Base-by-base conservation (phyloP, 306 rosid genomes). In the Prunus campanulata region DNA sequence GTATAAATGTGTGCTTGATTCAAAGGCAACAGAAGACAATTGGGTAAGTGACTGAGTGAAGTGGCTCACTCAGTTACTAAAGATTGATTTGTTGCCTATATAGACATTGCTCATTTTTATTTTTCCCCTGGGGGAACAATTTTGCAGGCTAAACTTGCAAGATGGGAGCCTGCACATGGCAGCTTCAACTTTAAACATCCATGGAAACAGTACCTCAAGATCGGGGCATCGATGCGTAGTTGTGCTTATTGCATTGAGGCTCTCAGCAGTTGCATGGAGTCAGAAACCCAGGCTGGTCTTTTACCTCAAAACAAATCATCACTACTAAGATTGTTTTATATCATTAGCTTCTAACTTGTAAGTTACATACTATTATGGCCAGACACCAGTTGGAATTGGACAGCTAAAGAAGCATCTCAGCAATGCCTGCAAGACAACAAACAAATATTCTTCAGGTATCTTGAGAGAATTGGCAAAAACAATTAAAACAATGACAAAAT, bases 131-230 rank as follows among this genome's bases (percentile, higher is more conserved):
- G 42, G 42, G 42, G 42, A 35, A 35, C 14, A 48, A 35, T 16
- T 52, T 44, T 52, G 62, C 27, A 93, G 98, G 97, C 96, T 2
- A 93, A 90, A 71, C 83, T 91, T 44, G 97, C 96, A 8, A 82
- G 87, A 82, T 91, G 98, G 98, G 98, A 93, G 42, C 98, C 98
- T 11, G 84, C 86, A 5, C 97, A 90, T 15, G 93, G 97, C 19
- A 63, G 83, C 24, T 93, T 93, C 84, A 84, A 79, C 74, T 93
- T 91, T 35, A 75, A 88, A 13, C 98, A 93, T n/a, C 98, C 96
- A 16, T 93, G 97, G 97, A 83, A 81, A 62, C 89, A 83, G 46
- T 90, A 93, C 80, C 87, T 88, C 14, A 82, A 90, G 78, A 82
- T 93, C 8, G 97, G 90, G 5, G 87, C 90, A 2, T 75, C 86